Evolutionary conservation across 345 rosid species (phyloP).

Genomic region (Citrus inodora): DNA sequence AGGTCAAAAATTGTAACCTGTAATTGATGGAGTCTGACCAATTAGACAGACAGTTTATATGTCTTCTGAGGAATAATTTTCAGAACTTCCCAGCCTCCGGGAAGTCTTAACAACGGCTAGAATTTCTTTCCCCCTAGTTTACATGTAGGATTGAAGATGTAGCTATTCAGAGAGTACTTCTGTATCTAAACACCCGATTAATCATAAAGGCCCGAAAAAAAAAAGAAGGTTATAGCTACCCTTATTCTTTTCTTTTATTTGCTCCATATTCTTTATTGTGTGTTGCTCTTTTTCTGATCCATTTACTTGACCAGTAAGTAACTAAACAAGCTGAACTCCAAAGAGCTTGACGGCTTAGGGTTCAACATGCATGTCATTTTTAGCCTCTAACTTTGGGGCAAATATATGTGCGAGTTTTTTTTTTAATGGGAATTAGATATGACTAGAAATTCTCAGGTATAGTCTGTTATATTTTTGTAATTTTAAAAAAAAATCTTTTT

Average conservation of each 20-base stretch:
- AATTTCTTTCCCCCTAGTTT: conserved; percentile 1
- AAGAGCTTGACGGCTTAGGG: neutral
- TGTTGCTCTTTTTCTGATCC: neutral
- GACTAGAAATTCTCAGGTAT: no score
- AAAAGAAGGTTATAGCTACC: neutral
- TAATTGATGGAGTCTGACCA: conserved; percentile 27
- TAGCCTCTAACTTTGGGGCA: neutral
- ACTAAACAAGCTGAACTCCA: neutral
- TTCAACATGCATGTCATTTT: neutral
- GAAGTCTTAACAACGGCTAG: conserved; percentile 23
- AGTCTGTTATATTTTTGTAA: no score
- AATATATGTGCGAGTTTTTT: neutral
- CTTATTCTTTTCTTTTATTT: neutral
- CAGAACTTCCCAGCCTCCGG: conserved; percentile 14
- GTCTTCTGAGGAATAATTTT: conserved; percentile 17
- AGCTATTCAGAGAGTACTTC: conserved; percentile 8
- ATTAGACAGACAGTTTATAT: conserved; percentile 9
- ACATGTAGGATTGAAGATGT: conserved; percentile 26
- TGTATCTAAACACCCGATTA: conserved; percentile 21
- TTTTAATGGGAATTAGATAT: neutral
- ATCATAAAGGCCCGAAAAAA: neutral
- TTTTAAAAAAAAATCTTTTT: no score
- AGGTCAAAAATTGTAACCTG: conserved; percentile 19
- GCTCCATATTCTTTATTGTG: neutral
- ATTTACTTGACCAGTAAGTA: neutral